Base-by-base conservation (phyloP, 1,139 yeast genomes). In the Entelexis paramagnoliae region DNA sequence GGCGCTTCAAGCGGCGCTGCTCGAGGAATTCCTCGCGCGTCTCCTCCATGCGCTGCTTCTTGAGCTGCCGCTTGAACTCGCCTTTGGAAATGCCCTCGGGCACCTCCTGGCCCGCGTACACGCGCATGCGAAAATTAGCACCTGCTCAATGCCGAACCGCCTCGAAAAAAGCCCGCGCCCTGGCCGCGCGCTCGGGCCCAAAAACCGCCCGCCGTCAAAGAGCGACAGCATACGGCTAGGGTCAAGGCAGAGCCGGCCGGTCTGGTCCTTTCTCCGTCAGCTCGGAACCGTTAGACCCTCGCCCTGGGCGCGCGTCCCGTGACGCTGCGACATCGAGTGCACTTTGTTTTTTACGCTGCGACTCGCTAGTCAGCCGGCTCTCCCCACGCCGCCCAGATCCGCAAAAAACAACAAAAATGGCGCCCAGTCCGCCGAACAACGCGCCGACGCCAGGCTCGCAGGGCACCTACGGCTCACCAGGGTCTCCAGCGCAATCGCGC, bases 21-120 rank as follows among this genome's bases (percentile, higher is more conserved):
- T 59, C 81, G 72, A 53, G 69, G 68, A 59, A 73, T 68, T 53
- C 79, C 5, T 75, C 85, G 60, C 82, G 81, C 51, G 76, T 73
- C 46, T 76, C 84, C 51, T 80, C 88, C 74, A 83, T 79, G 61
- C 73, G 71, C 60, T 77, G 70, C 55, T 72, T 74, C 59, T 77
- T 80, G 60, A 81, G 76, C 55, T 76, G 72, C 60, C 79, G 79
- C 65, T 89, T 89, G 82, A 87, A 89, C 57, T 83, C 89, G 19
- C 77, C 76, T 63, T 84, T 85, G 38, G 93, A 79, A 85, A 87
- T 81, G 10, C 95, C 95, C 56, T 80, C 88, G 1, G 95, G 95
- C 13, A 79, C 71, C 8, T 42, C 52, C 34, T 30, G 28, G 13
- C 58, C 58, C 17, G 48, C 50, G 30, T 38, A 55, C 20, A 41